phyloP scores from a whole-genome alignment of 129 eudicot species.

The Flaveria bidentis region DNA sequence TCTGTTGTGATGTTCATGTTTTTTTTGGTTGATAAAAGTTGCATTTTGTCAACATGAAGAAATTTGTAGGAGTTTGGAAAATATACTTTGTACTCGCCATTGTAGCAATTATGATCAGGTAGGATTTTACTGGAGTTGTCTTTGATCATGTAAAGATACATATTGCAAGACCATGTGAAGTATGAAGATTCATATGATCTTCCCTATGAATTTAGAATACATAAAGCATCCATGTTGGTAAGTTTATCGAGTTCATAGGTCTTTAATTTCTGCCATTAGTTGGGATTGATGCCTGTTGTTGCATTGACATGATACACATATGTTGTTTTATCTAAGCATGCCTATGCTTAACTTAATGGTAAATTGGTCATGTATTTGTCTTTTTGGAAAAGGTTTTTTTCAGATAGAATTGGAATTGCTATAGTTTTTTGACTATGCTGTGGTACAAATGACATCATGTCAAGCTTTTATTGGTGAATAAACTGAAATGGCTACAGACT shows the following conservation, averaged over 20 bases:
- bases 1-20: neutral
- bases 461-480: neutral
- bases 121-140: neutral
- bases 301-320: slow-evolving; percentile 1
- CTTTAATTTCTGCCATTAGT: neutral
- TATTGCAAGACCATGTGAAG: neutral
- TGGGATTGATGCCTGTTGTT: neutral
- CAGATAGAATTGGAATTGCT: slow-evolving; percentile 1
- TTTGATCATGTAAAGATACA: neutral
- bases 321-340: neutral
- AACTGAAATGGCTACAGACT: neutral
- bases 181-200: neutral
- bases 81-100: neutral
- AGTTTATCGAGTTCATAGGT: neutral
- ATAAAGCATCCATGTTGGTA: neutral
- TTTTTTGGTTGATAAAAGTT: neutral
- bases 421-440: neutral
- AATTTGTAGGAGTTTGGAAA: neutral
- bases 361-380: neutral
- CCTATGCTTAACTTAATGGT: neutral
- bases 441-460: neutral
- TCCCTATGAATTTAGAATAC: neutral
- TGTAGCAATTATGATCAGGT: neutral
- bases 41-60: neutral
- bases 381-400: neutral